Evolutionary conservation across 2,329 filamentous ascomycete genomes (phyloP).

Genomic region (Epicoccum nigrum): DNA sequence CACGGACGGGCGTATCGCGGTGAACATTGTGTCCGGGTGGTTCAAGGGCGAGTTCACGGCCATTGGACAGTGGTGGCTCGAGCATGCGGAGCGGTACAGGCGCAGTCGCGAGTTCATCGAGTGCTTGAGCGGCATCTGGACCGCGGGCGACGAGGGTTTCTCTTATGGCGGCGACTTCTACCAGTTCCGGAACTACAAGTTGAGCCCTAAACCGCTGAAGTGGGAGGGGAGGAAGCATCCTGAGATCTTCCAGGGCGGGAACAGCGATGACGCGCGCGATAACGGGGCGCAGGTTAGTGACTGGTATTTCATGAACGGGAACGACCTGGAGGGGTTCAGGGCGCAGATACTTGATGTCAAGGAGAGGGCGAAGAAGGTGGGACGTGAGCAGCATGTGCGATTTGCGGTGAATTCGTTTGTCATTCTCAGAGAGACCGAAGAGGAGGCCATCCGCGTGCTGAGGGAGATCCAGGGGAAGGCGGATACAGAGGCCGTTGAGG

Average conservation of each 20-base stretch:
- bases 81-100: slow-evolving; percentile 60
- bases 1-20: slow-evolving; percentile 57
- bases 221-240: slow-evolving; percentile 50
- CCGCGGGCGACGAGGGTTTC: slow-evolving; percentile 52
- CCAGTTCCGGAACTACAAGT: slow-evolving; percentile 58
- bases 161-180: slow-evolving; percentile 60
- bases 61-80: slow-evolving; percentile 62
- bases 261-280: slow-evolving; percentile 57
- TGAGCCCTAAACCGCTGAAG: slow-evolving; percentile 57
- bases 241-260: slow-evolving; percentile 61
- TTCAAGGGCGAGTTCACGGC: slow-evolving; percentile 60
- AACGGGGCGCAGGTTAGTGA: slow-evolving; percentile 57
- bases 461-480: slow-evolving; percentile 62
- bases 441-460: slow-evolving; percentile 57
- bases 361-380: slow-evolving; percentile 53
- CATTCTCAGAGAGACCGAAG: slow-evolving; percentile 58
- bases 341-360: slow-evolving; percentile 58
- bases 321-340: slow-evolving; percentile 60
- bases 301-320: slow-evolving; percentile 65
- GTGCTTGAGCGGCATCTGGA: slow-evolving; percentile 60
- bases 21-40: slow-evolving; percentile 62
- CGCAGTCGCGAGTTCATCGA: slow-evolving; percentile 59
- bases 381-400: slow-evolving; percentile 53
- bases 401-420: slow-evolving; percentile 60
- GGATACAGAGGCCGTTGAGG: slow-evolving; percentile 57